A percentile compares a stretch with the other conserved stretches of the same genome.
Conservation (phyloP, 192 early-diverging fungal genomes). For the Umbelopsis vinacea region DNA sequence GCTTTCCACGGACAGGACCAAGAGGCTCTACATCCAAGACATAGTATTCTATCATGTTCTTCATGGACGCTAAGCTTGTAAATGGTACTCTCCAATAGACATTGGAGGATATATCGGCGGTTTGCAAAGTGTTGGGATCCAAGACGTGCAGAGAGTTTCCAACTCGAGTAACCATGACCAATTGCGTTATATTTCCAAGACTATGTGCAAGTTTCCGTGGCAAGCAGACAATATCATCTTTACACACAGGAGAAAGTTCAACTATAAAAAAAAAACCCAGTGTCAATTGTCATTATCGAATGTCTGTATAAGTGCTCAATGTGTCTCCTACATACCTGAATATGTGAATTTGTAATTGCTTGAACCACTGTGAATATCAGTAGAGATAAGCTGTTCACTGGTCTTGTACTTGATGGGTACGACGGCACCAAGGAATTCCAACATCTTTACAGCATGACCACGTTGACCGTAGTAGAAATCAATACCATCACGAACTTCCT, state of each 20-base stretch:
- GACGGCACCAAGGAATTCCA: constrained; percentile 88
- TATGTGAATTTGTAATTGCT: constrained; percentile 97
- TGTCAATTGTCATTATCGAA: neutral
- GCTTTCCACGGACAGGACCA: constrained; percentile 74
- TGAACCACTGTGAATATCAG: constrained; percentile 89
- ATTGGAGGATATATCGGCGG: constrained; percentile 71
- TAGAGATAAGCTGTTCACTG: constrained; percentile 95
- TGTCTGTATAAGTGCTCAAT: no score
- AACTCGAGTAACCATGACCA: constrained; percentile 84
- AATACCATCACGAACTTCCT: constrained; percentile 93
- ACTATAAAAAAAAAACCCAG: constrained; percentile 38
- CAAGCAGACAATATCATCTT: constrained; percentile 92
- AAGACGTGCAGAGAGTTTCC: constrained; percentile 85
- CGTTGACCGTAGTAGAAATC: constrained; percentile 96
- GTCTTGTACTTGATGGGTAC: constrained; percentile 86
- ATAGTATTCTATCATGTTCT: constrained; percentile 91
- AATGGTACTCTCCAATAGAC: constrained; percentile 90
- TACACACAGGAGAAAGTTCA: constrained; percentile 95
- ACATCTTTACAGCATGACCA: constrained; percentile 92
- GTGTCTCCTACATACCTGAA: constrained; percentile 48
- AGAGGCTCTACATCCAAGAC: constrained; percentile 91
- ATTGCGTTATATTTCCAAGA: constrained; percentile 82
- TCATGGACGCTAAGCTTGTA: constrained; percentile 70
- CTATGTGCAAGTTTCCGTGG: constrained; percentile 83
- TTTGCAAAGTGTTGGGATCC: constrained; percentile 85